These are phyloP conservation scores for Xylariales sp. DNA, from an alignment of 2,329 filamentous ascomycete genomes.

Conservation along the genomic window DNA sequence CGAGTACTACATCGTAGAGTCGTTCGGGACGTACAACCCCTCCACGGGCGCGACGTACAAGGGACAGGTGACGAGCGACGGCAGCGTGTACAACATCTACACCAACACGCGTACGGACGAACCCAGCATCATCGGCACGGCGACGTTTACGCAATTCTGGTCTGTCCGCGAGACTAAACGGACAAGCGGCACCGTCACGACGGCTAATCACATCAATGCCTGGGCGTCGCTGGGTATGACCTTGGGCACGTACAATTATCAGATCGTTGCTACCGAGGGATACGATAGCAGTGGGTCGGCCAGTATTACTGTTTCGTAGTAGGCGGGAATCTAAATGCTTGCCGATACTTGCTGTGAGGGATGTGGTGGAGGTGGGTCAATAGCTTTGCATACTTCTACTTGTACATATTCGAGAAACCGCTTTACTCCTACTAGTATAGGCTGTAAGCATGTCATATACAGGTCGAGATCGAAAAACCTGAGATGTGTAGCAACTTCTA, in stretches of 20 bases:
- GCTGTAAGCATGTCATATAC: no score
- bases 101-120: constrained; percentile 30
- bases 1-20: constrained; percentile 32
- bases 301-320: constrained; percentile 19
- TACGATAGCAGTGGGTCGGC: constrained; percentile 41
- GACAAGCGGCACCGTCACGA: constrained; percentile 28
- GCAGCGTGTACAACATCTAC: constrained; percentile 32
- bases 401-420: constrained; percentile 1
- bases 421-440: no score
- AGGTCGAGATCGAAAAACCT: no score
- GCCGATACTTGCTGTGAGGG: neutral
- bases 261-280: constrained; percentile 28
- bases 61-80: constrained; percentile 27
- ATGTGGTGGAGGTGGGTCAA: neutral
- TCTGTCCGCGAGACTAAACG: constrained; percentile 42
- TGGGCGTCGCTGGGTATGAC: constrained; percentile 22
- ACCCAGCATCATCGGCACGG: constrained; percentile 41
- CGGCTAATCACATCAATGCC: constrained; percentile 27
- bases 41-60: constrained; percentile 29
- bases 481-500: no score
- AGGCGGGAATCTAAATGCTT: no score
- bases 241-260: constrained; percentile 26
- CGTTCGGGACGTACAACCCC: constrained; percentile 39
- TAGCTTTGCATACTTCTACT: neutral
- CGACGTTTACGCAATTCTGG: constrained; percentile 47